Evolutionary conservation across 495 filamentous ascomycete genomes (phyloP), one percentile per base, ranked within the genome.

Genomic region (Entonaema liquescens): DNA sequence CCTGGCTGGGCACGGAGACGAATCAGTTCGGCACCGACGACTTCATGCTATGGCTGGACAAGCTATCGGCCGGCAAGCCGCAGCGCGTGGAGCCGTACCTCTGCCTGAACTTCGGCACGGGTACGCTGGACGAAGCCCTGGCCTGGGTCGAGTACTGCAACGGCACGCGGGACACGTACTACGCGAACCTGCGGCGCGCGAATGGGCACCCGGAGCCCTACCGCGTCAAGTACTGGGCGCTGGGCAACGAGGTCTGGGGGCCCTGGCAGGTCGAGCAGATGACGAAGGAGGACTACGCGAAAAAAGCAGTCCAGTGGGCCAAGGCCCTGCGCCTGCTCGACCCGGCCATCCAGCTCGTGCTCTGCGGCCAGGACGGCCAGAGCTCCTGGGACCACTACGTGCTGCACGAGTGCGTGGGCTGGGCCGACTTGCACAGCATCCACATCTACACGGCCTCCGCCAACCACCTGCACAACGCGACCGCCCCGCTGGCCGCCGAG

Each of bases 141-240:
- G 91, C 82, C 9, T 94, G 91, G 92, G 81, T 93, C 33, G 92
- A 94, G 71, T 94, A 94, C 78, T 93, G 92, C 81, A 93, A 93
- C 74, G 87, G 88, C 36, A 86, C 83, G 7, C 81, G 84, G 33
- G 83, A 94, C 76, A 94, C 91, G 12, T 85, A 93, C 81, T 93
- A 92, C 78, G 92, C 91, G 56, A 93, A 93, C 75, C 79, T 93
- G 52, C 86, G 91, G 17, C 83, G 92, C 15, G 85, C 89, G 68
- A 89, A 93, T 76, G 92, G 92, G 1, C 87, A 83, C 21, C 81
- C 89, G 59, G 85, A 92, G 74, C 92, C 92, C 5, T 93, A 93
- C 77, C 87, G 88, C 71, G 89, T 90, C 47, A 83, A 83, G 68
- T 87, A 85, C 76, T 87, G 84, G 84, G 84, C 83, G 23, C 80